Base-by-base conservation (phyloP, 1,284 basidiomycete species). In the Inonotus obliquus region DNA sequence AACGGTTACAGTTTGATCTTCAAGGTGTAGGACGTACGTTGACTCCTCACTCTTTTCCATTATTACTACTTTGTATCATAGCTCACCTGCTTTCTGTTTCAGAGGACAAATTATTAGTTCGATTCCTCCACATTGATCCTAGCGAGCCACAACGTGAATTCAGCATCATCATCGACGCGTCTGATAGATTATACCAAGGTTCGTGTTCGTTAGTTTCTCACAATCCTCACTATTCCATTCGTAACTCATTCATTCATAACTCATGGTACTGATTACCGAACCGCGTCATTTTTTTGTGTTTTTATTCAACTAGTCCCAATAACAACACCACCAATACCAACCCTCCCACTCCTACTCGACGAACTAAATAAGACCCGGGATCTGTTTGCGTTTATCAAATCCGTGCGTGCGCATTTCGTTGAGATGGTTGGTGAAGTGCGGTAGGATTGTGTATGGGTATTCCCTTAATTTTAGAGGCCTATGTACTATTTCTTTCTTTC, bases 121-220 rank as follows among this genome's bases (percentile, higher is more conserved):
- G 86, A 4, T 94, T 93, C 73, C 81, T 81, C 2, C 75, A 84
- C 58, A 72, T 94, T 47, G 88, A 91, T 68, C 76, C 80, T 1
- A 67, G 74, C 0, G 81, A 87, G 60, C 77, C 77, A 2, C 75
- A 80, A 14, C 78, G 82, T 35, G 90, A 93, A 67, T 92, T 86
- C 65, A 87, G 81, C 59, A 78, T 95, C 61, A 85, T 94, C 0
- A 71, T 95, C 27, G 91, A 96, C 68, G 77, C 92, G 17, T 84
- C 86, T 0, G 73, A 74, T 9, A 72, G 75, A 11, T 71, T 75
- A 1, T 94, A 92, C 68, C 82, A 82, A 77, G 89, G 92, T 92
- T 59, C 57, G 78, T 68, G n/a, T 2, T 44, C 41, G 7, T n/a
- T 17, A 44, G 11, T 14, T 6, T 38, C 38, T 44, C 5, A 1